These are phyloP conservation scores for Podila verticillata DNA, from an alignment of 192 early-diverging fungal genomes.

Conservation along the genomic window DNA sequence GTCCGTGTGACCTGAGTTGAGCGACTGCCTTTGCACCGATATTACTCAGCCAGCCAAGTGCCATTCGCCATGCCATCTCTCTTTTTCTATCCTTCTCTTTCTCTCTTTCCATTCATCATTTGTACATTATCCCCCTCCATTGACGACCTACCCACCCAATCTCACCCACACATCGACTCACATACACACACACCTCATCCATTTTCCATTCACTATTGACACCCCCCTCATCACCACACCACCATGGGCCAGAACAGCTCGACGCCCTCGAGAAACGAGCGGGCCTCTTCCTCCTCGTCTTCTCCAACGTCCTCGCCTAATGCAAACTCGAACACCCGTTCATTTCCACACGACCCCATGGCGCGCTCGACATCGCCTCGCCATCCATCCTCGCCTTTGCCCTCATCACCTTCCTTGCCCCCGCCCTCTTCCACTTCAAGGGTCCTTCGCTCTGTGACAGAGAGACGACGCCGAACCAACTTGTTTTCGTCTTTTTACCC, in stretches of 20 bases:
- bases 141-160: too few relatives aligned
- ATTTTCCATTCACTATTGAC: neutral
- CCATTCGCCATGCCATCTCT: too few relatives aligned
- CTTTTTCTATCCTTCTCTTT: too few relatives aligned
- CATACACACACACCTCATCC: too few relatives aligned
- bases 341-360: too few relatives aligned
- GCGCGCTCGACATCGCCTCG: neutral
- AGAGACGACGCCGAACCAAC: slow-evolving; percentile 38
- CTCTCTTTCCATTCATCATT: too few relatives aligned
- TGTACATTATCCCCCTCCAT: too few relatives aligned
- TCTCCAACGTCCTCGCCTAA: neutral
- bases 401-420: neutral
- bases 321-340: neutral
- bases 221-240: neutral
- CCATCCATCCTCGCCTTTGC: neutral
- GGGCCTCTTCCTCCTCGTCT: neutral
- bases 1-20: too few relatives aligned
- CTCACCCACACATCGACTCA: too few relatives aligned
- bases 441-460: slow-evolving; percentile 29
- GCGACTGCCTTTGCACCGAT: too few relatives aligned
- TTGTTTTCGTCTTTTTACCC: slow-evolving; percentile 49
- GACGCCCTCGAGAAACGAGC: slow-evolving; percentile 17
- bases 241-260: slow-evolving; percentile 7
- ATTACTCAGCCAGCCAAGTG: too few relatives aligned
- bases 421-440: slow-evolving; percentile 22